Base-by-base conservation (phyloP, 176 grass and related monocot genomes). In the Phragmites australis region DNA sequence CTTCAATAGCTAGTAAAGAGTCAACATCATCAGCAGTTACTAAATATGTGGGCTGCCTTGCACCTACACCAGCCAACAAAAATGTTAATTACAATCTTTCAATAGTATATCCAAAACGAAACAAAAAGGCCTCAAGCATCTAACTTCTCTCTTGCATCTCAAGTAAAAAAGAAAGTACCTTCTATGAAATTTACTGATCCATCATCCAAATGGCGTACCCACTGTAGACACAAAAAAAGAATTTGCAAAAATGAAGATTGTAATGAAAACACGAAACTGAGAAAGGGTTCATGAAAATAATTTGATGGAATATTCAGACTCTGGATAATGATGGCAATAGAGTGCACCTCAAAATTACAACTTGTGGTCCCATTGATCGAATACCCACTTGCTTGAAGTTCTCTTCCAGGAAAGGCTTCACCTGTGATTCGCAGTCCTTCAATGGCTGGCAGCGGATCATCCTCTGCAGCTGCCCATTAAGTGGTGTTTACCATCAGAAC, bases 11-110 rank as follows among this genome's bases (percentile, higher is more conserved):
- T 41, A 98, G 78, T 78, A 89, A 87, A 70, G 72, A 76, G 56
- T 98, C 92, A 53, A 98, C 95, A 48, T 98, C 95, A 88, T 98
- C 95, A 87, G 92, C 95, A 43, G 92, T 94, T 79, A 98, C 95
- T 50, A 98, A 84, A 93, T 98, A 98, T 42, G 30, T 79, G 26
- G 95, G 95, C 57, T 98, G 95, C 23, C 84, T 94, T 47, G 95
- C 95, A 72, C 90, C 95, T 98, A 48, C 61, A 76, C 32, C 71
- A 89, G 18, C 63, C 4, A 87, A 86, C 2, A 62, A 39, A 43
- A 52, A 75, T 22, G 6, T 23, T 25, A 75, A 74, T 72, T 34
- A 1, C 18, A 64, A 39, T 37, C 4, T 40, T 88, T 23, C n/a
- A 30, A 51, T 74, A 80, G n/a, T 21, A 77, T 34, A 82, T 25